phyloP scores from a whole-genome alignment of 106 monocot genomes.

The Cymbidium sinense region DNA sequence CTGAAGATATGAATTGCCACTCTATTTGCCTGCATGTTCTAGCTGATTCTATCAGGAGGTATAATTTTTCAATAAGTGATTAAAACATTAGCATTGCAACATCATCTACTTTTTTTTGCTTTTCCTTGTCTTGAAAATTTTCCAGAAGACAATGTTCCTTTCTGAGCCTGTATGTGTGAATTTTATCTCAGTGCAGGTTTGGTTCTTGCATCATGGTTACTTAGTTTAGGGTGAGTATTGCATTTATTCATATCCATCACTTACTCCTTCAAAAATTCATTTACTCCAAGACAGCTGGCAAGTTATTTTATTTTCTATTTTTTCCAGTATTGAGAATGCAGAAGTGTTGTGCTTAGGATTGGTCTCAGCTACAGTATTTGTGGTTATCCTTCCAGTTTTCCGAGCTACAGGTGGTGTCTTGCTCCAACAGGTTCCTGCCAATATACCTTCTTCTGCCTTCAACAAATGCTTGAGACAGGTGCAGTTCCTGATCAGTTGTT shows the following conservation, averaged over 20 bases:
- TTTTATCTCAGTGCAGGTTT: constrained; percentile 87
- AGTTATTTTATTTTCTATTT: not conserved
- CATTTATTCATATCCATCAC: not conserved
- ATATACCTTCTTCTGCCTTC: constrained; percentile 62
- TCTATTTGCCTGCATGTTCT: constrained; percentile 94
- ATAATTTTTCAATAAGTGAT: constrained; percentile 8
- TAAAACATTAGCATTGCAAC: not conserved
- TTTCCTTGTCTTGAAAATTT: not conserved
- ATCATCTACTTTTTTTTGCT: not conserved
- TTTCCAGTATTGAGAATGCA: constrained; percentile 86
- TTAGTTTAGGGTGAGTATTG: constrained; percentile 68
- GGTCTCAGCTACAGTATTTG: constrained; percentile 74
- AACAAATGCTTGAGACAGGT: constrained; percentile 91
- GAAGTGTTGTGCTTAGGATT: constrained; percentile 86
- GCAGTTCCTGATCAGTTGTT: not conserved
- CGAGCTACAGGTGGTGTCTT: constrained; percentile 65
- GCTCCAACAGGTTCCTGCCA: constrained; percentile 79
- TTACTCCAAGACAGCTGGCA: not conserved
- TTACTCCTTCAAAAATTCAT: not conserved
- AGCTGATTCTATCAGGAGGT: constrained; percentile 97
- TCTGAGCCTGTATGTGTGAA: constrained; percentile 4
- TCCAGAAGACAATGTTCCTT: not conserved
- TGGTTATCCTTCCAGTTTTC: constrained; percentile 81
- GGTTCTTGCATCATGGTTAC: constrained; percentile 95
- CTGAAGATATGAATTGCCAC: constrained; percentile 99